Evolutionary conservation across 2,329 filamentous ascomycete species (phyloP), one percentile per base, ranked within the genome.

Genomic region (Lachnellula hyalina): DNA sequence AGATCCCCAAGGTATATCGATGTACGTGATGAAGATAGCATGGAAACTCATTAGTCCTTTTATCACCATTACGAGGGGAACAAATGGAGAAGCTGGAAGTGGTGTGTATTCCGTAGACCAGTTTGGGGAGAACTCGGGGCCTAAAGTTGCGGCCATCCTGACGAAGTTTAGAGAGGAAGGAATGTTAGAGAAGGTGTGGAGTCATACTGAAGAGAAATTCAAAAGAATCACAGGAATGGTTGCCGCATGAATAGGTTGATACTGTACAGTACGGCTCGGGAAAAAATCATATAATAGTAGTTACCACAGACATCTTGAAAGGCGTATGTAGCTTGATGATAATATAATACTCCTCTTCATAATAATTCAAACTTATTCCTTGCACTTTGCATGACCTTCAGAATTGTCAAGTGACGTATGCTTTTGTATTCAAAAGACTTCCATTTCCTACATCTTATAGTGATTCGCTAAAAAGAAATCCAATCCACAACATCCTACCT

Each of bases 91-190:
- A 34, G 34, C 23, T 17, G 70, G 67, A 21, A 70, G 67, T 63
- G 71, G 70, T 3, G 61, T 71, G 7, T 72, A 71, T 59, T 62
- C 63, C n/a, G 56, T 68, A 32, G 61, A 67, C 52, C 49, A 60
- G 47, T 53, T 62, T n/a, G 61, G 66, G n/a, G 66, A 69, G 28
- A 66, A 57, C 54, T 61, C 63, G 7, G 49, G 58, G 9, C 35
- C 45, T 5, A 63, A 63, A 35, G 65, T 68, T 2, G 63, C 67
- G 51, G 41, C 63, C 17, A 15, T 71, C 4, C 52, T 74, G 44
- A 59, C 51, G 3, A 56, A 59, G 12, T 56, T 70, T 19, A 66
- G 67, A 52, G 56, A 64, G 28, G 66, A 72, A 17, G 71, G 69
- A 5, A 65, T 65, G 45, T 65, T 63, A 4, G 61, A 67, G 9